A percentile compares a stretch with the other conserved stretches of the same genome.
Evolutionary conservation across 352 stramenopile species (phyloP).

Genomic region (Pythium sukuiense): DNA sequence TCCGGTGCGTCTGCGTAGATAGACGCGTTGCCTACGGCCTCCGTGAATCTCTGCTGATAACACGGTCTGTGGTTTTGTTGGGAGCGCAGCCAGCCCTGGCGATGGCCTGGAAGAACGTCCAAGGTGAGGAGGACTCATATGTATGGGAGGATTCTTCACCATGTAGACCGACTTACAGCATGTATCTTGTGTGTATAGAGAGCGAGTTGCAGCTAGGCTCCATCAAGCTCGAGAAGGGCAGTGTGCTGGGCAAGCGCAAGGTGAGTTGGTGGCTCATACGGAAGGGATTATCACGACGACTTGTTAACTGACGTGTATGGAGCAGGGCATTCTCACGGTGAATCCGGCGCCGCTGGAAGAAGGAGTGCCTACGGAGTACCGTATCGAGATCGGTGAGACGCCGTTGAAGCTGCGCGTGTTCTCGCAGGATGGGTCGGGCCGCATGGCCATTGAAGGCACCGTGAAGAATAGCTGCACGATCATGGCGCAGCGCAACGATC

Average conservation of each 20-base stretch:
- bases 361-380: conserved; percentile 80
- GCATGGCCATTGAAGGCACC: conserved; percentile 86
- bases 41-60: neutral
- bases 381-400: conserved; percentile 74
- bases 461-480: conserved; percentile 87
- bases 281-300: neutral
- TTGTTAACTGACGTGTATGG: neutral
- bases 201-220: conserved; percentile 83
- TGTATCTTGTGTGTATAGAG: conserved; percentile 38
- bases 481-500: conserved; percentile 80
- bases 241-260: conserved; percentile 68
- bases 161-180: neutral
- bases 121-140: conserved; percentile 40
- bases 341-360: conserved; percentile 76
- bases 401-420: conserved; percentile 85
- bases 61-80: conserved; percentile 11
- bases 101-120: conserved; percentile 78
- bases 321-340: conserved; percentile 71
- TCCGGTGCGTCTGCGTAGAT: conserved; percentile 42
- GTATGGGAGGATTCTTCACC: neutral
- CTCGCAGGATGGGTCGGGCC: conserved; percentile 78
- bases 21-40: neutral
- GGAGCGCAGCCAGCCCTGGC: conserved; percentile 59
- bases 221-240: conserved; percentile 83
- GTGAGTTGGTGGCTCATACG: conserved; percentile 24